A percentile compares a stretch with the other conserved stretches of the same genome.
Conservation (phyloP, 495 filamentous ascomycete genomes). For the Massariosphaeria phaeospora region DNA sequence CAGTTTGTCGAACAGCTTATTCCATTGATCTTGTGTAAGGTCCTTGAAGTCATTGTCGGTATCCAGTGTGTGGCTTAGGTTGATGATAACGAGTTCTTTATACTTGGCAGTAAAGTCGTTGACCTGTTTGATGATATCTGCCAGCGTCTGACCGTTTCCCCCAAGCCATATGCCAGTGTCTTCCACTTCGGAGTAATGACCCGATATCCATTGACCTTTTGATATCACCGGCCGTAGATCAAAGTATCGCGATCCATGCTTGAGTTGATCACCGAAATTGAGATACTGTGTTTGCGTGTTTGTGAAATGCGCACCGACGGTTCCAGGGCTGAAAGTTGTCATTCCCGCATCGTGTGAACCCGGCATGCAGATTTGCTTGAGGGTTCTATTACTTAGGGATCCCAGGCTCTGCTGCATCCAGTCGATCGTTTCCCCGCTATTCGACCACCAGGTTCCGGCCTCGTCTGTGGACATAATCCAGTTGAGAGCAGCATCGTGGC, state of each 20-base stretch:
- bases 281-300: slow-evolving; percentile 31
- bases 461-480: slow-evolving; percentile 30
- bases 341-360: slow-evolving; percentile 33
- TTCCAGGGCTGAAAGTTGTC: slow-evolving; percentile 18
- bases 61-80: slow-evolving; percentile 28
- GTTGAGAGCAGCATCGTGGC: slow-evolving; percentile 27
- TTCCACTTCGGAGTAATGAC: slow-evolving; percentile 31
- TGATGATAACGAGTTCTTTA: slow-evolving; percentile 32
- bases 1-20: slow-evolving; percentile 27
- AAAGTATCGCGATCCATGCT: slow-evolving; percentile 26
- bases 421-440: slow-evolving; percentile 12
- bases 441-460: slow-evolving; percentile 26
- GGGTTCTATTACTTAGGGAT: slow-evolving; percentile 22
- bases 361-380: slow-evolving; percentile 31
- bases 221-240: slow-evolving; percentile 32
- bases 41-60: slow-evolving; percentile 29
- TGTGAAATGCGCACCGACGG: slow-evolving; percentile 21
- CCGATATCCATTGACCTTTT: slow-evolving; percentile 27
- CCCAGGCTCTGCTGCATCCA: slow-evolving; percentile 34
- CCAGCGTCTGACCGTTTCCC: slow-evolving; percentile 26
- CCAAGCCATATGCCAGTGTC: slow-evolving; percentile 21
- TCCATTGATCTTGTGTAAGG: slow-evolving; percentile 31
- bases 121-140: slow-evolving; percentile 27
- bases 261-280: slow-evolving; percentile 25
- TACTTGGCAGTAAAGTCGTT: slow-evolving; percentile 32